Conservation (phyloP, 768 basidiomycete genomes). For the Tephrocybe sp. region DNA sequence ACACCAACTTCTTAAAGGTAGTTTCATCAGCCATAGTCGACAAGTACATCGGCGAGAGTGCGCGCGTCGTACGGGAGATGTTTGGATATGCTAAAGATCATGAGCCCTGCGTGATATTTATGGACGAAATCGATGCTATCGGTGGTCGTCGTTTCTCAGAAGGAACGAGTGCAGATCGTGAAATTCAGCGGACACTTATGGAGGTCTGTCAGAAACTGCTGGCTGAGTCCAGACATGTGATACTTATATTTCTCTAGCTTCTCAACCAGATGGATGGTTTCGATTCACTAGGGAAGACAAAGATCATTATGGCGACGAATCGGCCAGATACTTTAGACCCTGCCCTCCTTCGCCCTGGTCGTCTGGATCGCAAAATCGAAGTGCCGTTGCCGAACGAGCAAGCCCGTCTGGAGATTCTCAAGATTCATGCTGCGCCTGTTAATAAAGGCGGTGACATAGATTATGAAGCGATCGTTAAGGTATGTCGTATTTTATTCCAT, state of each 20-base stretch:
- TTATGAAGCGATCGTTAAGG: conserved; percentile 97
- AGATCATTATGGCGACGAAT: conserved; percentile 99
- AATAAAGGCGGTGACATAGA: conserved; percentile 96
- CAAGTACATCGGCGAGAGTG: conserved; percentile 98
- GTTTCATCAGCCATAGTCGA: conserved; percentile 97
- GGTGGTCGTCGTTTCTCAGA: conserved; percentile 88
- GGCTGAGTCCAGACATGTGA: background rate
- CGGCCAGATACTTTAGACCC: conserved; percentile 98
- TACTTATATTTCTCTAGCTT: conserved; percentile 46
- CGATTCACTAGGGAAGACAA: conserved; percentile 92
- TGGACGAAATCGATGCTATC: conserved; percentile 98
- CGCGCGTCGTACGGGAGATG: conserved; percentile 96
- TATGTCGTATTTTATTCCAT: conserved; percentile 24
- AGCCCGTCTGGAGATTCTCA: conserved; percentile 92
- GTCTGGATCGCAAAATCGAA: conserved; percentile 96
- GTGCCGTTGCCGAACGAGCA: conserved; percentile 98
- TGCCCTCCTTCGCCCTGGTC: conserved; percentile 92
- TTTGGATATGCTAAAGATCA: conserved; percentile 97
- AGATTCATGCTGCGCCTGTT: conserved; percentile 93
- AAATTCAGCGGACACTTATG: conserved; percentile 98
- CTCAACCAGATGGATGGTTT: conserved; percentile 99
- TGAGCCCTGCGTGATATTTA: conserved; percentile 98
- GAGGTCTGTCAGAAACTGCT: conserved; percentile 46
- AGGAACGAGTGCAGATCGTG: conserved; percentile 96
- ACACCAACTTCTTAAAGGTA: conserved; percentile 98